Conservation (phyloP, 257 asterid genomes). For the Mentha longifolia region DNA sequence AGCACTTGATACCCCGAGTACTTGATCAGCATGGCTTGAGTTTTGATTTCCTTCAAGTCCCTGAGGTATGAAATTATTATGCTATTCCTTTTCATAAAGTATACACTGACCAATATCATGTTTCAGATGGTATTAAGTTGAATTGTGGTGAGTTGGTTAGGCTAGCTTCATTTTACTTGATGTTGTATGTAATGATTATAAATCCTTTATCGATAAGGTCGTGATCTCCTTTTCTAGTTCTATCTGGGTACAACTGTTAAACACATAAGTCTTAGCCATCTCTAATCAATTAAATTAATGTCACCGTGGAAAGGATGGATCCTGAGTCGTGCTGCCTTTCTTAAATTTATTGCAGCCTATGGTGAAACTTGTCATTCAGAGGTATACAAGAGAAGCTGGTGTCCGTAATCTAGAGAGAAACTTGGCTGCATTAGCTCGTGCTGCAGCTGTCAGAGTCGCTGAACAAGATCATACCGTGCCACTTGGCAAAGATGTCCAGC, state of each 20-base stretch:
- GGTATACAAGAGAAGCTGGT: constrained; percentile 99
- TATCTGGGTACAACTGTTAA: neutral
- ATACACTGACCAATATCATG: constrained; percentile 19
- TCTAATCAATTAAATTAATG: neutral
- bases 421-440: constrained; percentile 98
- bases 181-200: constrained; percentile 13
- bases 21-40: constrained; percentile 96
- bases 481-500: constrained; percentile 85
- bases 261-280: constrained; percentile 6
- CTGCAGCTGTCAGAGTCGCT: constrained; percentile 92
- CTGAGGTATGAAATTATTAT: constrained; percentile 70
- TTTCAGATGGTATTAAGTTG: constrained; percentile 24
- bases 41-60: constrained; percentile 87
- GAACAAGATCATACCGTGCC: constrained; percentile 86
- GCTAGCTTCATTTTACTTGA: constrained; percentile 25
- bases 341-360: constrained; percentile 58
- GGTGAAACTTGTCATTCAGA: constrained; percentile 87
- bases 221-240: constrained; percentile 6
- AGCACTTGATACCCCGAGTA: constrained; percentile 91
- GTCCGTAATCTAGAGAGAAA: constrained; percentile 94
- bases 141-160: constrained; percentile 8
- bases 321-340: constrained; percentile 33
- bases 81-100: constrained; percentile 27
- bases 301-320: constrained; percentile 17
- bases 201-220: constrained; percentile 11